Percentiles rank a stretch among this genome's conserved stretches.
These are phyloP conservation scores for Colletotrichum sansevieriae DNA, from an alignment of 2,329 filamentous ascomycete species.

Conservation along the genomic window DNA sequence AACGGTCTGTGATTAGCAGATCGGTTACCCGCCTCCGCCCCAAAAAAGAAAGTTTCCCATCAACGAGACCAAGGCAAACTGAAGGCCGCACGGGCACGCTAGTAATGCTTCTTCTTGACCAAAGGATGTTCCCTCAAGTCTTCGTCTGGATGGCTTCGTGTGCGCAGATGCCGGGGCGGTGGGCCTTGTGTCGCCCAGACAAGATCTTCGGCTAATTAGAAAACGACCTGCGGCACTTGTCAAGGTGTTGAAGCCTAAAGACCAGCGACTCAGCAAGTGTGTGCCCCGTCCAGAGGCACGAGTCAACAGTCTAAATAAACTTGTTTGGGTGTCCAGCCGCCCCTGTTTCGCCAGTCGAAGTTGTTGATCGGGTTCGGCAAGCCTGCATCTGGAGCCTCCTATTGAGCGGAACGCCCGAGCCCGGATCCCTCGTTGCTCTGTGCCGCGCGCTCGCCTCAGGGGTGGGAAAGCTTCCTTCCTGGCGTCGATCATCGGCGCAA, in stretches of 20 bases:
- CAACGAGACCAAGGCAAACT: background rate
- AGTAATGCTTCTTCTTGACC: background rate
- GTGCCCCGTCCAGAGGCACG: background rate
- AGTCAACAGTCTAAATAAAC: constrained; percentile 9
- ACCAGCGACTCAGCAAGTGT: constrained; percentile 15
- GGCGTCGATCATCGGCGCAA: constrained; percentile 32
- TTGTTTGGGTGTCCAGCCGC: constrained; percentile 24
- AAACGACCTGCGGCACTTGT: constrained; percentile 10
- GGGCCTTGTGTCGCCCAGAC: constrained; percentile 14
- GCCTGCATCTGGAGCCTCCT: background rate
- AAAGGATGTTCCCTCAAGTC: background rate
- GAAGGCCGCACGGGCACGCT: background rate
- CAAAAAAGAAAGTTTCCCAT: constrained; percentile 15
- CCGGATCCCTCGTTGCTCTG: constrained; percentile 32
- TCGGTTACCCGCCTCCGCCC: constrained; percentile 25
- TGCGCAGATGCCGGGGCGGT: constrained; percentile 1
- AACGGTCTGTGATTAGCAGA: constrained; percentile 20
- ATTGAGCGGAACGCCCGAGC: constrained; percentile 30
- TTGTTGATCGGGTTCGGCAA: constrained; percentile 8
- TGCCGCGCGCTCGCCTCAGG: constrained; percentile 22
- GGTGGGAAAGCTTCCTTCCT: constrained; percentile 27
- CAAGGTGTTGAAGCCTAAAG: background rate
- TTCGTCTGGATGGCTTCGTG: constrained; percentile 2
- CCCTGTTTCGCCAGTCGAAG: constrained; percentile 22
- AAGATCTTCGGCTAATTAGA: constrained; percentile 11